Percentiles rank a stretch among this genome's conserved stretches.
Evolutionary conservation across 169 alveolate species (phyloP).

Genomic region (Babesia divergens): DNA sequence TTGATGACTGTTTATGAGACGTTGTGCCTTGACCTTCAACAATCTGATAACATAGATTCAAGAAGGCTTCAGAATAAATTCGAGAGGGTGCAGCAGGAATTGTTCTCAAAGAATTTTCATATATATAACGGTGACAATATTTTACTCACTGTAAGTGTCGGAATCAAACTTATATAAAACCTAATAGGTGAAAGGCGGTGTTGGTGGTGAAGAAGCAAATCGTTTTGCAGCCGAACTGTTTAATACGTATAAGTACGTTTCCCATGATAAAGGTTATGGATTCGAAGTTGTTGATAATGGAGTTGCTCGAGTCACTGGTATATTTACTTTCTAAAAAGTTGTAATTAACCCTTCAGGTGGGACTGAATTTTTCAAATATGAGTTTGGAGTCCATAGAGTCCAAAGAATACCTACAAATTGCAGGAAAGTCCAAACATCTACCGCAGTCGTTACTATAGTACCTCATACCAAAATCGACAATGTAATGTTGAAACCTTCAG

Average conservation of each 20-base stretch:
- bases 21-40: not conserved
- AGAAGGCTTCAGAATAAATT: no score
- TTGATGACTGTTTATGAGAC: constrained; percentile 3
- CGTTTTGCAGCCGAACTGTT: constrained; percentile 37
- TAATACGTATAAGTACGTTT: constrained; percentile 31
- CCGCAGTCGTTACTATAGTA: constrained; percentile 82
- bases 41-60: not conserved
- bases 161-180: no score
- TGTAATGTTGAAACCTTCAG: constrained; percentile 74
- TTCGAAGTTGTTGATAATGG: not conserved
- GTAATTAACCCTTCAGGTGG: constrained; percentile 6
- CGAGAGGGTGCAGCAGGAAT: not conserved
- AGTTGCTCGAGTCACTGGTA: constrained; percentile 29
- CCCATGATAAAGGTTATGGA: not conserved
- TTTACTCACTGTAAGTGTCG: constrained; percentile 10
- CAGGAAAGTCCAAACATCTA: constrained; percentile 83
- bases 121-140: not conserved
- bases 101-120: constrained; percentile 29
- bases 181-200: constrained; percentile 25
- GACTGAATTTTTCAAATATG: constrained; percentile 56
- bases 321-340: not conserved
- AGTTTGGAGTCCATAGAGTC: constrained; percentile 84
- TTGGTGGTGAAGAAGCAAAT: constrained; percentile 43
- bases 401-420: constrained; percentile 88
- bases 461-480: constrained; percentile 64